Conservation (phyloP, 257 asterid species). For the Solanum neorickii region DNA sequence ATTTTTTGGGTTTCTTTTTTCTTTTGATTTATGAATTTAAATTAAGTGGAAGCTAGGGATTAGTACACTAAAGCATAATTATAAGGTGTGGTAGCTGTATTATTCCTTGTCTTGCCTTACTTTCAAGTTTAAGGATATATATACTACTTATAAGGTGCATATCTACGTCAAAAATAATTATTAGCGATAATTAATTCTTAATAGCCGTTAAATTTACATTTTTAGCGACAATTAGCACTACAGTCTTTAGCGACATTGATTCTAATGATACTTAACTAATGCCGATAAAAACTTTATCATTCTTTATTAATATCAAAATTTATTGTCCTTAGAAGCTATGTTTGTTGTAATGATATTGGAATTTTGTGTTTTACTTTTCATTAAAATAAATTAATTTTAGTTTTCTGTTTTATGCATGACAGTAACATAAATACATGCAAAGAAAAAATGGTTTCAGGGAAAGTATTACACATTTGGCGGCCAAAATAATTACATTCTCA, state of each 20-base stretch:
- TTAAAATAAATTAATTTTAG: not conserved
- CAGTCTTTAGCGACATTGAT: no score
- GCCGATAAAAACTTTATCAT: no score
- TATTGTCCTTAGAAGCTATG: no score
- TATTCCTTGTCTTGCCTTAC: not conserved
- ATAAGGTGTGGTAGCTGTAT: not conserved
- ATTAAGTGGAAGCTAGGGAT: not conserved
- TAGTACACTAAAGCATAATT: not conserved
- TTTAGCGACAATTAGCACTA: no score
- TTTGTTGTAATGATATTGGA: not conserved
- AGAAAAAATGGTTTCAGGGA: not conserved
- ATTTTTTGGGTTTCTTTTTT: not conserved
- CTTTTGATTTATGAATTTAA: not conserved
- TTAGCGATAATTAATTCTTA: no score
- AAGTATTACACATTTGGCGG: no score
- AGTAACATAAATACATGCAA: not conserved
- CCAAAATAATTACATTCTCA: not conserved
- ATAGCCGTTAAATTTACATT: no score
- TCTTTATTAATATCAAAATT: no score
- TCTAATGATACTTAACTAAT: no score
- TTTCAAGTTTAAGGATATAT: not conserved
- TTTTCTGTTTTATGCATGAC: not conserved
- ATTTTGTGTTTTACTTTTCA: not conserved
- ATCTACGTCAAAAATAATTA: not conserved
- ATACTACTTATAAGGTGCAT: not conserved